These are phyloP conservation scores for Licmophora abbreviata DNA, from an alignment of 108 stramenopile species.

Conservation along the genomic window DNA sequence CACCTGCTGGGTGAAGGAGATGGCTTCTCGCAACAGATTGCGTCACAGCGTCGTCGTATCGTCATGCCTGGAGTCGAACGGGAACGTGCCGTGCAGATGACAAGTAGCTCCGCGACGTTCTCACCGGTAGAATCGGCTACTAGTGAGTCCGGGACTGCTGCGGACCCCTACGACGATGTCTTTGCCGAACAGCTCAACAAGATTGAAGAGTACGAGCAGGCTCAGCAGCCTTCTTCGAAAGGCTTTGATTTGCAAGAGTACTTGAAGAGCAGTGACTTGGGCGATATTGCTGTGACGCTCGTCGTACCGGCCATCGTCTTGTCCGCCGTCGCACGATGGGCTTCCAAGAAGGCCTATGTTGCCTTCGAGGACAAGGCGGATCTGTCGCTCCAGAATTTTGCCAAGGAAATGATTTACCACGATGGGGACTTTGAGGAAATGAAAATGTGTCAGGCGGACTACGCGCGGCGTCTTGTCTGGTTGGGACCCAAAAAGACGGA, in stretches of 20 bases:
- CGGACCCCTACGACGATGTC: slow-evolving; percentile 6
- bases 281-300: slow-evolving; percentile 30
- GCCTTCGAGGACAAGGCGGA: slow-evolving; percentile 32
- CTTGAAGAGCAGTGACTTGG: slow-evolving; percentile 26
- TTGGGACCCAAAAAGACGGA: slow-evolving; percentile 38
- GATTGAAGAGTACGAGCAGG: slow-evolving; percentile 5
- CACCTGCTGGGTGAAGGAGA: slow-evolving; percentile 9
- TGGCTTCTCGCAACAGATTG: not conserved
- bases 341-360: slow-evolving; percentile 17
- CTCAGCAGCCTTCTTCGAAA: slow-evolving; percentile 1
- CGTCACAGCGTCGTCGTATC: not conserved
- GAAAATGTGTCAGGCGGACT: slow-evolving; percentile 54
- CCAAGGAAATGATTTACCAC: slow-evolving; percentile 76
- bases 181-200: slow-evolving; percentile 1
- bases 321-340: slow-evolving; percentile 31
- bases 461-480: slow-evolving; percentile 53
- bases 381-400: slow-evolving; percentile 38
- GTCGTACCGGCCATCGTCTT: slow-evolving; percentile 28
- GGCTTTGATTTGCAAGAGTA: not conserved
- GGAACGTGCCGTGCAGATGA: not conserved
- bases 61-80: not conserved
- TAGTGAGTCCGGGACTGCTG: not conserved
- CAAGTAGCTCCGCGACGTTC: not conserved
- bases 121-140: not conserved
- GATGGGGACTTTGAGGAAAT: slow-evolving; percentile 76